Percentiles rank a stretch among this genome's conserved stretches.
Evolutionary conservation across 2,329 filamentous ascomycete genomes (phyloP).

Genomic region (Fusarium goolgardi): DNA sequence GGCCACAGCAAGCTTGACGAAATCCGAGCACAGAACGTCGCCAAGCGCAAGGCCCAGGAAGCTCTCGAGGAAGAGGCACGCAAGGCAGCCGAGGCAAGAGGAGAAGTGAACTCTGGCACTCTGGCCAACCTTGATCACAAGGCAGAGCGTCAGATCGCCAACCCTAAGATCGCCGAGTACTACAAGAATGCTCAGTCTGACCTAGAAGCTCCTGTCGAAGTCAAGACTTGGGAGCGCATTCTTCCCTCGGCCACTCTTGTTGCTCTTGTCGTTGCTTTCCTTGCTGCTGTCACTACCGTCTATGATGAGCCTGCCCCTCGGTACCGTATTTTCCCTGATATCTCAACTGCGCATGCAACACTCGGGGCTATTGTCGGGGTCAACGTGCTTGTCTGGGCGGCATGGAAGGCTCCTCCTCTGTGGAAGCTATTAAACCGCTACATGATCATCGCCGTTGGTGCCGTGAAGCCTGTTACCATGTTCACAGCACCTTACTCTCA

Average conservation of each 20-base stretch:
- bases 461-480: slow-evolving; percentile 70
- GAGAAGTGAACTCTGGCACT: slow-evolving; percentile 54
- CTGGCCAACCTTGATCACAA: slow-evolving; percentile 55
- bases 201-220: slow-evolving; percentile 63
- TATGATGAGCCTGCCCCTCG: slow-evolving; percentile 66
- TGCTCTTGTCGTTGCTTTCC: slow-evolving; percentile 57
- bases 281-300: slow-evolving; percentile 58
- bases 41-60: slow-evolving; percentile 61
- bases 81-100: slow-evolving; percentile 56
- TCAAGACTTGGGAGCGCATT: slow-evolving; percentile 64
- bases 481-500: slow-evolving; percentile 78
- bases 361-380: slow-evolving; percentile 69
- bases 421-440: slow-evolving; percentile 77
- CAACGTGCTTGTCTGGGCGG: slow-evolving; percentile 67
- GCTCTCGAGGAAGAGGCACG: slow-evolving; percentile 57
- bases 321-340: slow-evolving; percentile 68
- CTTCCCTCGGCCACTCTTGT: slow-evolving; percentile 65
- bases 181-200: slow-evolving; percentile 61
- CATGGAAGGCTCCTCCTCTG: slow-evolving; percentile 72
- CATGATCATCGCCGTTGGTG: slow-evolving; percentile 72
- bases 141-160: slow-evolving; percentile 54
- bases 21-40: slow-evolving; percentile 65
- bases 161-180: slow-evolving; percentile 54
- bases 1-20: slow-evolving; percentile 67
- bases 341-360: slow-evolving; percentile 72